Evolutionary conservation across 345 rosid species (phyloP).

Genomic region (Mallotus nudiflorus): DNA sequence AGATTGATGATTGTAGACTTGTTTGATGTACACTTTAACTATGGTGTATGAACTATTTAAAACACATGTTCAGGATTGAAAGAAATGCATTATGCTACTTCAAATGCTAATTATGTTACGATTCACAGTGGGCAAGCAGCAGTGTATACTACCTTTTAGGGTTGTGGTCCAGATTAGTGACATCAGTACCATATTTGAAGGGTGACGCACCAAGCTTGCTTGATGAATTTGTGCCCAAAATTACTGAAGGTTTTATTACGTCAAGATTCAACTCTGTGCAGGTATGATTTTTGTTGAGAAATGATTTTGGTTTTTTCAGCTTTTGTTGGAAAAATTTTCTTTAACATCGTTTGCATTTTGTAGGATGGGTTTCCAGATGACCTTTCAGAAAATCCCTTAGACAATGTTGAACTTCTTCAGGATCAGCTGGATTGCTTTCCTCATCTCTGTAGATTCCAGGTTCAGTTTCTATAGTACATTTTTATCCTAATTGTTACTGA

Average conservation of each 20-base stretch:
- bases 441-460: conserved; percentile 98
- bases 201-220: conserved; percentile 97
- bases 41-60: too few species aligned
- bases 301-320: background rate
- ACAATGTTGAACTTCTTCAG: conserved; percentile 96
- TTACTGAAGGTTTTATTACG: conserved; percentile 89
- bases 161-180: conserved; percentile 92
- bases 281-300: conserved; percentile 39
- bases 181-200: conserved; percentile 92
- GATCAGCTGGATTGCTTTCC: conserved; percentile 99
- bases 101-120: conserved; percentile 25
- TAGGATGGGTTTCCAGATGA: conserved; percentile 87
- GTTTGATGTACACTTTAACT: background rate
- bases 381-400: conserved; percentile 83
- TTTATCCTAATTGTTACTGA: background rate
- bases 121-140: conserved; percentile 97
- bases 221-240: conserved; percentile 97
- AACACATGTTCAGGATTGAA: conserved; percentile 7
- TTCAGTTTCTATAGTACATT: conserved; percentile 21
- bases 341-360: conserved; percentile 12
- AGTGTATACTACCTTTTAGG: conserved; percentile 98
- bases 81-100: conserved; percentile 12
- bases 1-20: background rate
- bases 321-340: conserved; percentile 2
- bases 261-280: conserved; percentile 95